Evolutionary conservation across 2,329 filamentous ascomycete species (phyloP).

Genomic region (Drechslerella coelobrocha): DNA sequence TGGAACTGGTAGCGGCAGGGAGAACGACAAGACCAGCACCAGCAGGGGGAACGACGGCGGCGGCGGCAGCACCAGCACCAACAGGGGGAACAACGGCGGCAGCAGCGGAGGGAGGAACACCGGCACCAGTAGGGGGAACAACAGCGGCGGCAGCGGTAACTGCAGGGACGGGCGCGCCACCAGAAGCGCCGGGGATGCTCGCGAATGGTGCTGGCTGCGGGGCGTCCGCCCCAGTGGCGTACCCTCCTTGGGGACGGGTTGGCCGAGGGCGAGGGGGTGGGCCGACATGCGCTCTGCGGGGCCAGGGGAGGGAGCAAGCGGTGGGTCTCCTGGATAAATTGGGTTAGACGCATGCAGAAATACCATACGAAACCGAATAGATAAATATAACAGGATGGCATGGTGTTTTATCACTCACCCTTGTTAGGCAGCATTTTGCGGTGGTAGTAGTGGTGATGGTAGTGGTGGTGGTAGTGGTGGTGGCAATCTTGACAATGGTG

Average conservation of each 20-base stretch:
- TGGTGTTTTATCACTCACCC: not conserved
- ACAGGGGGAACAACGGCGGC: not conserved
- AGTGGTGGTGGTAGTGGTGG: not conserved
- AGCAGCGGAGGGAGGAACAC: not conserved
- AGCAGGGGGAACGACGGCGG: not conserved
- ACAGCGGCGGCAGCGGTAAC: not conserved
- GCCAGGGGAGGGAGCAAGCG: not conserved
- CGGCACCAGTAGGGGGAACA: not conserved
- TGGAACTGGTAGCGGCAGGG: not conserved
- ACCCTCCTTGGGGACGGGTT: not conserved
- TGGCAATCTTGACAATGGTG: not conserved
- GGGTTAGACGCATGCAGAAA: constrained; percentile 1
- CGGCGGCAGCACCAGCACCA: not conserved
- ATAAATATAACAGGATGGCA: not conserved
- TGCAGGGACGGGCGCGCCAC: not conserved
- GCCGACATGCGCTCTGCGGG: not conserved
- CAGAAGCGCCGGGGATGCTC: not conserved
- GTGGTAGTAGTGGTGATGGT: not conserved
- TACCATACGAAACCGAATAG: constrained; percentile 2
- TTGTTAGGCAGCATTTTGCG: not conserved
- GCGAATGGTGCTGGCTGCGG: not conserved
- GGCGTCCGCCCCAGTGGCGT: not conserved
- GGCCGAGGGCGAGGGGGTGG: constrained; percentile 1
- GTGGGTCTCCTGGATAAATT: not conserved
- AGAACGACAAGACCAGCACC: not conserved